Percentiles rank a stretch among this genome's conserved stretches.
Evolutionary conservation across 345 rosid species (phyloP).

Genomic region (Cardamine resedifolia): DNA sequence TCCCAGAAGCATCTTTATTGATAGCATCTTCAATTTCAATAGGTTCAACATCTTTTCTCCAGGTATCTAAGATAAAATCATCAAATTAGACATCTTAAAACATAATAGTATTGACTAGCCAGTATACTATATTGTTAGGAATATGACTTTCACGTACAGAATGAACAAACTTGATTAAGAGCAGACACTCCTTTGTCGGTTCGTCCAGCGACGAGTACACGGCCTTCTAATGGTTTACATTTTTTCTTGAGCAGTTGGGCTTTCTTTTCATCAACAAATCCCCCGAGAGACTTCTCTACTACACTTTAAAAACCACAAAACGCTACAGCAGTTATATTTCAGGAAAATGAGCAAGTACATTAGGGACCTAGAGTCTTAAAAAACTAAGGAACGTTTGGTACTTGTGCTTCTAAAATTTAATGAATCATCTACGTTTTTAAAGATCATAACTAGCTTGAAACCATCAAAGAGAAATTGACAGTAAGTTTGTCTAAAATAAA

Average conservation of each 20-base stretch:
- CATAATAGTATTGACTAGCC: neutral
- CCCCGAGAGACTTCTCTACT: conserved; percentile 81
- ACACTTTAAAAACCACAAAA: conserved; percentile 47
- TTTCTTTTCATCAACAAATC: conserved; percentile 83
- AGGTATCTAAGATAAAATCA: conserved; percentile 60
- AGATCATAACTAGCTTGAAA: neutral
- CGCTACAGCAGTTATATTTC: neutral
- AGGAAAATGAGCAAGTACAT: neutral
- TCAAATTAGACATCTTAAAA: neutral
- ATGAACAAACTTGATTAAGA: conserved; percentile 92
- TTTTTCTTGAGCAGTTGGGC: conserved; percentile 70
- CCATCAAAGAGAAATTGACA: neutral
- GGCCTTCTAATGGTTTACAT: conserved; percentile 80
- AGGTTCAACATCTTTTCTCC: conserved; percentile 75
- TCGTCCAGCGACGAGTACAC: conserved; percentile 86
- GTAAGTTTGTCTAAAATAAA: neutral
- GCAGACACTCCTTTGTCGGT: conserved; percentile 99
- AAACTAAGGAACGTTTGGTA: neutral
- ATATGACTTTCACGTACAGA: conserved; percentile 58
- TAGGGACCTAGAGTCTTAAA: neutral
- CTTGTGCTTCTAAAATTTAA: neutral
- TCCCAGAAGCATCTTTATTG: conserved; percentile 63
- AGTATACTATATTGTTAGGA: neutral
- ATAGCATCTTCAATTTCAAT: conserved; percentile 61
- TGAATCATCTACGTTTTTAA: neutral